Evolutionary conservation across 2,329 filamentous ascomycete species (phyloP).

Genomic region (Curvularia sp.): DNA sequence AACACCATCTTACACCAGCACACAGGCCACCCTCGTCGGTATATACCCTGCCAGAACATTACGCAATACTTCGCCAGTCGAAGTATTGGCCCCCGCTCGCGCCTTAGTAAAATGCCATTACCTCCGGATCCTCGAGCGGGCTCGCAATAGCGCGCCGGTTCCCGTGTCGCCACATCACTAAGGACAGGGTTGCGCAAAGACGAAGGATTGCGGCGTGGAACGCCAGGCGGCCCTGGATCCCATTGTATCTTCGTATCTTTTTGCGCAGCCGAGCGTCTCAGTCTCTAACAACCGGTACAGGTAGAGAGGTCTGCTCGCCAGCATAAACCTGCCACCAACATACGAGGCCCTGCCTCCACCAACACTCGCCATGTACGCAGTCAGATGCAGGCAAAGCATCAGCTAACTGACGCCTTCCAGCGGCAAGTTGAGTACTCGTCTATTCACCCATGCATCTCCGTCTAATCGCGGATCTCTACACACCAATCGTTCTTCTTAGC

Average conservation of each 20-base stretch:
- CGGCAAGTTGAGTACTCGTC: neutral
- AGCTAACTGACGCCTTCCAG: neutral
- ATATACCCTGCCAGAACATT: neutral
- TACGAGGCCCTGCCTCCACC: slow-evolving; percentile 6
- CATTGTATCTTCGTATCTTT: neutral
- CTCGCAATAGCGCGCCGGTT: neutral
- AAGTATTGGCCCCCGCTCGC: neutral
- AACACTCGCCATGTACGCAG: slow-evolving; percentile 9
- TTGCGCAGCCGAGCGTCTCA: slow-evolving; percentile 3
- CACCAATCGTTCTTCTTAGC: slow-evolving; percentile 4
- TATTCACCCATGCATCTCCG: neutral
- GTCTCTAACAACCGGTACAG: neutral
- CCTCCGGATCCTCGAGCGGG: neutral
- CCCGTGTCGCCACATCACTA: neutral
- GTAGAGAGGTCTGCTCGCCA: neutral
- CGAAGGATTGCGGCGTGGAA: slow-evolving; percentile 14
- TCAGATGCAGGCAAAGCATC: slow-evolving; percentile 8
- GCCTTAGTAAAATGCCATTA: neutral
- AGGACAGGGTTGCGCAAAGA: neutral
- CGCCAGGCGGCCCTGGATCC: slow-evolving; percentile 7
- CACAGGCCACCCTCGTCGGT: neutral
- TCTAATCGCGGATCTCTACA: slow-evolving; percentile 4
- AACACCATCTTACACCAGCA: slow-evolving; percentile 1
- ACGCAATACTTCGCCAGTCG: neutral
- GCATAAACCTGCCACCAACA: slow-evolving; percentile 10